Evolutionary conservation across 2,329 filamentous ascomycete genomes (phyloP).

Genomic region (Graphiopsis chlorocephala): DNA sequence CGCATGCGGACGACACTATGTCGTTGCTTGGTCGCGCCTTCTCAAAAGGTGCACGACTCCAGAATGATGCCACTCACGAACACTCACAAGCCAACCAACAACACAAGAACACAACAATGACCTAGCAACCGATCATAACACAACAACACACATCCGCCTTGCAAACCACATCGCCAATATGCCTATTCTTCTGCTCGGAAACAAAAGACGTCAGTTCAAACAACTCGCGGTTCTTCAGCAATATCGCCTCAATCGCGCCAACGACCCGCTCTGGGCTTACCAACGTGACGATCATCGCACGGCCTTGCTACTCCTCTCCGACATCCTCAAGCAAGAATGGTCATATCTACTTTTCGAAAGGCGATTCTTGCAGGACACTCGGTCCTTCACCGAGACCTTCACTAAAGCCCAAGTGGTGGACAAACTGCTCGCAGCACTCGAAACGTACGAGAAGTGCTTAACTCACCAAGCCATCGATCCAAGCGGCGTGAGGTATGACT

Average conservation of each 20-base stretch:
- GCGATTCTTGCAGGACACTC: not conserved
- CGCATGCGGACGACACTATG: not conserved
- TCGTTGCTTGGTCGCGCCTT: slow-evolving; percentile 11
- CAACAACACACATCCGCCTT: not conserved
- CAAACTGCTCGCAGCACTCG: not conserved
- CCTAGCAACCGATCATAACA: not conserved
- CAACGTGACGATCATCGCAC: slow-evolving; percentile 2
- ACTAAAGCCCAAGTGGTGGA: slow-evolving; percentile 7
- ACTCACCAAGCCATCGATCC: slow-evolving; percentile 4
- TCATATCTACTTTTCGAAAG: not conserved
- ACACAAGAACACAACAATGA: not conserved
- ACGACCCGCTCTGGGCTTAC: slow-evolving; percentile 2
- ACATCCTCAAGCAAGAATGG: slow-evolving; percentile 9
- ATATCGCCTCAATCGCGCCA: not conserved
- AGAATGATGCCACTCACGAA: not conserved
- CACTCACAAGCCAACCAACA: not conserved
- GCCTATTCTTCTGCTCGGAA: slow-evolving; percentile 1
- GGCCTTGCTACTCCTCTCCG: not conserved
- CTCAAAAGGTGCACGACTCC: not conserved
- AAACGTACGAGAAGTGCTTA: slow-evolving; percentile 2
- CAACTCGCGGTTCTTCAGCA: slow-evolving; percentile 3
- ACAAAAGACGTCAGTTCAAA: slow-evolving; percentile 12
- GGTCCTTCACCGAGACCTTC: not conserved
- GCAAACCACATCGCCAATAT: slow-evolving; percentile 2
- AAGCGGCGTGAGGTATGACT: not conserved